phyloP scores from a whole-genome alignment of 202 grass and related monocot species.

The Musa balbisiana region DNA sequence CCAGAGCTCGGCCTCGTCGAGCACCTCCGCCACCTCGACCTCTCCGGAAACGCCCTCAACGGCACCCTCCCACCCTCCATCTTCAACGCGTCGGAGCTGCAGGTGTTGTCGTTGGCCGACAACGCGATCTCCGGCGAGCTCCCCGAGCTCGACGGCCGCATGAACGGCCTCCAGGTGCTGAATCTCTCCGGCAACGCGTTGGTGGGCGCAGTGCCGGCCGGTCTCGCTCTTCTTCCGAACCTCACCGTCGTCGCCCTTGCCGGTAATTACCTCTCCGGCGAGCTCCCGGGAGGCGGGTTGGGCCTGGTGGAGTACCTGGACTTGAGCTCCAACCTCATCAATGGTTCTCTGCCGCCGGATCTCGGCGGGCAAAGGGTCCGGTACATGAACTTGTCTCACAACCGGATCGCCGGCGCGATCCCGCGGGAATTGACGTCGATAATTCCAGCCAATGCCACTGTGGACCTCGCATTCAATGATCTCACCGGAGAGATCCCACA shows the following conservation, averaged over 20 bases:
- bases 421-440: background rate
- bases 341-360: constrained; percentile 5
- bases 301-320: constrained; percentile 6
- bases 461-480: constrained; percentile 14
- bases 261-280: constrained; percentile 17
- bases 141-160: background rate
- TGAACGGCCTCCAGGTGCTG: constrained; percentile 2
- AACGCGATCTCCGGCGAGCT: constrained; percentile 9
- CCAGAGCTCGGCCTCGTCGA: constrained; percentile 8
- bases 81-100: background rate
- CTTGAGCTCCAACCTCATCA: constrained; percentile 18
- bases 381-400: constrained; percentile 17
- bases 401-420: constrained; percentile 1
- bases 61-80: background rate
- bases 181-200: constrained; percentile 19
- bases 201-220: background rate
- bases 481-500: constrained; percentile 11
- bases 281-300: constrained; percentile 2
- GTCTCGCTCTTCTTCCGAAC: constrained; percentile 1
- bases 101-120: constrained; percentile 1
- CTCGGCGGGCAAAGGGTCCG: constrained; percentile 8
- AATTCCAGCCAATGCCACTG: constrained; percentile 1
- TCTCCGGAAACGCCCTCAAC: constrained; percentile 8
- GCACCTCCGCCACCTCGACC: constrained; percentile 10
- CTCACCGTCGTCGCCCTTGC: constrained; percentile 10